These are phyloP conservation scores for Termitomyces sp. DNA, from an alignment of 768 basidiomycete genomes.

Conservation along the genomic window DNA sequence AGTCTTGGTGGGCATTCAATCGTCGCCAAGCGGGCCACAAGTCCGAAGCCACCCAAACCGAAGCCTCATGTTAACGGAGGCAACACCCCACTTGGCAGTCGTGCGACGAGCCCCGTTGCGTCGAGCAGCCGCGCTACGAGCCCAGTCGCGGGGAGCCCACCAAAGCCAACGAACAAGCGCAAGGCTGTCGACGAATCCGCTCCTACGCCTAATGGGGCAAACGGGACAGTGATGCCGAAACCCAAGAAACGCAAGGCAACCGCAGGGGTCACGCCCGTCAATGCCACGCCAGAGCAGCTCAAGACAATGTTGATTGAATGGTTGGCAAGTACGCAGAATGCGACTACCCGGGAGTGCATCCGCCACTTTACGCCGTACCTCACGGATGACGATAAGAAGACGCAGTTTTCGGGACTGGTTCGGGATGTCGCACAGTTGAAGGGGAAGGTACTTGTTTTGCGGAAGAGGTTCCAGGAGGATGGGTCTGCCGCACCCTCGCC, in stretches of 20 bases:
- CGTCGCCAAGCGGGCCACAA: slow-evolving; percentile 81
- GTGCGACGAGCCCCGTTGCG: slow-evolving; percentile 43
- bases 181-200: slow-evolving; percentile 37
- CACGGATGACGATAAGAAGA: slow-evolving; percentile 63
- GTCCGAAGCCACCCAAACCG: slow-evolving; percentile 64
- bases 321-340: slow-evolving; percentile 62
- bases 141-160: slow-evolving; percentile 30
- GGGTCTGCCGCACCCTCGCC: slow-evolving; percentile 31
- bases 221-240: slow-evolving; percentile 20
- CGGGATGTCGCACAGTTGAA: slow-evolving; percentile 75
- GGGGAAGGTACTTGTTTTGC: slow-evolving; percentile 56
- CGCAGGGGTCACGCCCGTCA: slow-evolving; percentile 23
- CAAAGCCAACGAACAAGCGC: slow-evolving; percentile 33
- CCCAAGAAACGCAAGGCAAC: slow-evolving; percentile 54
- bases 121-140: slow-evolving; percentile 37
- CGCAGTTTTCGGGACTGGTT: slow-evolving; percentile 70
- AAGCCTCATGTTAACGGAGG: slow-evolving; percentile 48
- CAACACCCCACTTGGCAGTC: slow-evolving; percentile 56
- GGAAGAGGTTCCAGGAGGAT: slow-evolving; percentile 31
- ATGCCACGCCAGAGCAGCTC: slow-evolving; percentile 49
- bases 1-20: slow-evolving; percentile 70
- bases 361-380: slow-evolving; percentile 74
- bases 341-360: slow-evolving; percentile 76
- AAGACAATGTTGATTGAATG: slow-evolving; percentile 70
- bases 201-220: slow-evolving; percentile 11